Conservation (phyloP, 2,329 filamentous ascomycete genomes). For the Sporothrix brasiliensis region DNA sequence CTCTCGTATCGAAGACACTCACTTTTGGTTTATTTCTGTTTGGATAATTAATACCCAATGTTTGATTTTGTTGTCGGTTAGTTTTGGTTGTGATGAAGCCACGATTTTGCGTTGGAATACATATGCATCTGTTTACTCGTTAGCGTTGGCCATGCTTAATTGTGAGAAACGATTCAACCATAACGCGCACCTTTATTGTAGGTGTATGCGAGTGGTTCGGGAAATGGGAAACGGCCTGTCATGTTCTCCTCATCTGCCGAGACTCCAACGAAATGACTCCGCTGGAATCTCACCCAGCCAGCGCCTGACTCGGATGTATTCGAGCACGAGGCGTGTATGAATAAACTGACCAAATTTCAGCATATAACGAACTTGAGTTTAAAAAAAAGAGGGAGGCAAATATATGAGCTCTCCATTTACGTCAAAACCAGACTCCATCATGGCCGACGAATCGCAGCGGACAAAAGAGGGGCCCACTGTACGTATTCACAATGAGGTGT, state of each 20-base stretch:
- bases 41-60: constrained; percentile 21
- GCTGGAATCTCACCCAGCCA: not conserved
- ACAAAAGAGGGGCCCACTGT: not conserved
- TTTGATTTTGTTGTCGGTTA: constrained; percentile 3
- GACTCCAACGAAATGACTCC: not conserved
- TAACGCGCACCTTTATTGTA: not conserved
- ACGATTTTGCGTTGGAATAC: not conserved
- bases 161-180: not conserved
- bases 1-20: not conserved
- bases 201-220: not conserved
- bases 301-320: not conserved
- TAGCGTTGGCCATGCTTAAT: not conserved
- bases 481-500: constrained; percentile 7
- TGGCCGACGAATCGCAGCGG: not conserved
- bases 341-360: not conserved
- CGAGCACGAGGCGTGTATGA: not conserved
- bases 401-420: not conserved
- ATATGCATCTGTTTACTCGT: not conserved
- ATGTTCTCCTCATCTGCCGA: constrained; percentile 21
- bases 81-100: constrained; percentile 4
- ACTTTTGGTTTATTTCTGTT: constrained; percentile 21
- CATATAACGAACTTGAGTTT: too few species aligned
- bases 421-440: not conserved
- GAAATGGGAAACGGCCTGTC: not conserved
- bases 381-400: too few species aligned